These are phyloP conservation scores for Takashimella tepidaria DNA, from an alignment of 1,284 basidiomycete species.

Conservation along the genomic window DNA sequence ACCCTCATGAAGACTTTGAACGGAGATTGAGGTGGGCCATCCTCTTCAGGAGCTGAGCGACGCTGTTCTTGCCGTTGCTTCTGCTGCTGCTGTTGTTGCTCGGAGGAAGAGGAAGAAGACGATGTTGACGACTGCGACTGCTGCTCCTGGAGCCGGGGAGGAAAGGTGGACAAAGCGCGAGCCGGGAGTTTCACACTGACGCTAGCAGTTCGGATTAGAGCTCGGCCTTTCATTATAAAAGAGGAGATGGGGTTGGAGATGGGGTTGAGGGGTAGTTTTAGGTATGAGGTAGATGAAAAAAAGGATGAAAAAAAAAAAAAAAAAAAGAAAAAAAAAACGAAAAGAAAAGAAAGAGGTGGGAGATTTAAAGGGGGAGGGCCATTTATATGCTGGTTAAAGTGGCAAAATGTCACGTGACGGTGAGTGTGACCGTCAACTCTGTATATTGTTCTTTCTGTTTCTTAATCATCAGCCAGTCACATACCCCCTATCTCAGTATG, in stretches of 20 bases:
- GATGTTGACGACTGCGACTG: neutral
- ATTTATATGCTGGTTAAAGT: too few relatives aligned
- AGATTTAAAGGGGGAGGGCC: neutral
- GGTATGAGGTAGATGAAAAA: neutral
- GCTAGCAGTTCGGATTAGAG: neutral
- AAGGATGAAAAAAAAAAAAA: neutral
- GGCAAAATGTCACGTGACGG: neutral
- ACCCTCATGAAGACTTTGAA: slow-evolving; percentile 96
- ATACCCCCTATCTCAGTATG: neutral
- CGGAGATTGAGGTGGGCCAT: slow-evolving; percentile 69
- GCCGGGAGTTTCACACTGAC: neutral
- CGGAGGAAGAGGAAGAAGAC: neutral
- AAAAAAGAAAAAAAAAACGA: neutral
- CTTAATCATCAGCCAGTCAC: neutral
- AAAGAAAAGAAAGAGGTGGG: neutral
- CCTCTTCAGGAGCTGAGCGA: slow-evolving; percentile 14
- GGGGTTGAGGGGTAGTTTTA: neutral
- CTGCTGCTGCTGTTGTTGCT: slow-evolving; percentile 9
- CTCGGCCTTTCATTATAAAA: neutral
- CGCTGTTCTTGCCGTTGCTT: slow-evolving; percentile 12
- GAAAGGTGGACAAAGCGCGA: slow-evolving; percentile 1
- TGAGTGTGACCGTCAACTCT: too few relatives aligned
- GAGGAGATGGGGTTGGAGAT: neutral
- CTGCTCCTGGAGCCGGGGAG: slow-evolving; percentile 6
- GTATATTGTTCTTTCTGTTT: too few relatives aligned